These are phyloP conservation scores for Saccharomycopsis malanga DNA, from an alignment of 805 yeast species.

Conservation along the genomic window DNA sequence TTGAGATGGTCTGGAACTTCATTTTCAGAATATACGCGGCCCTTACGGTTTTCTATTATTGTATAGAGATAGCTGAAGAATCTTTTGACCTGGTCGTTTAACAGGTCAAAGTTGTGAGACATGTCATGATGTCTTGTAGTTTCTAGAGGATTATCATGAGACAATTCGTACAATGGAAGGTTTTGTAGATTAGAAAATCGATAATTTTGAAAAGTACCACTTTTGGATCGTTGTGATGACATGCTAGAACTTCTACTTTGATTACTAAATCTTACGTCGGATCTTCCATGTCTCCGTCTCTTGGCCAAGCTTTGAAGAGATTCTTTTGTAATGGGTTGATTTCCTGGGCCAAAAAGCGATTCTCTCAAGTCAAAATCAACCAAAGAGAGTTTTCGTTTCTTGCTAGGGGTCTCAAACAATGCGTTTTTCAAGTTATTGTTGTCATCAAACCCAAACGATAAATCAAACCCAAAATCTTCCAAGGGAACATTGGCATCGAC, in stretches of 20 bases:
- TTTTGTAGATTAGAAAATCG: not conserved
- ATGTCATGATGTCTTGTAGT: no score
- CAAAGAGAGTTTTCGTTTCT: not conserved
- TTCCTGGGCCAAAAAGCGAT: not conserved
- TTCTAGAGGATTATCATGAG: conserved; percentile 1
- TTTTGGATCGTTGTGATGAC: not conserved
- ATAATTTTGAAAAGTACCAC: not conserved
- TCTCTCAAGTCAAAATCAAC: not conserved
- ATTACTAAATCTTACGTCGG: not conserved
- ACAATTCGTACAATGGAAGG: conserved; percentile 4
- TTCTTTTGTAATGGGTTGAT: no score
- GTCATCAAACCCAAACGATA: no score
- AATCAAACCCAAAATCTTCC: not conserved
- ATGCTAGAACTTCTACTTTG: conserved; percentile 1
- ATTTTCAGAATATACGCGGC: not conserved
- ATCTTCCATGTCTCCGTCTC: not conserved
- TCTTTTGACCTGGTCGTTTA: conserved; percentile 3
- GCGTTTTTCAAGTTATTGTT: no score
- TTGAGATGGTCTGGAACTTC: not conserved
- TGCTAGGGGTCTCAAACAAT: no score
- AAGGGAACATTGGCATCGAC: not conserved
- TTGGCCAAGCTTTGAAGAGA: no score
- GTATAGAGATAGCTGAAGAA: conserved; percentile 2
- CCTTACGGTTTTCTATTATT: not conserved
- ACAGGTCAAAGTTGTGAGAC: not conserved